Evolutionary conservation across 768 basidiomycete genomes (phyloP).

Genomic region (Termitomyces sp.): DNA sequence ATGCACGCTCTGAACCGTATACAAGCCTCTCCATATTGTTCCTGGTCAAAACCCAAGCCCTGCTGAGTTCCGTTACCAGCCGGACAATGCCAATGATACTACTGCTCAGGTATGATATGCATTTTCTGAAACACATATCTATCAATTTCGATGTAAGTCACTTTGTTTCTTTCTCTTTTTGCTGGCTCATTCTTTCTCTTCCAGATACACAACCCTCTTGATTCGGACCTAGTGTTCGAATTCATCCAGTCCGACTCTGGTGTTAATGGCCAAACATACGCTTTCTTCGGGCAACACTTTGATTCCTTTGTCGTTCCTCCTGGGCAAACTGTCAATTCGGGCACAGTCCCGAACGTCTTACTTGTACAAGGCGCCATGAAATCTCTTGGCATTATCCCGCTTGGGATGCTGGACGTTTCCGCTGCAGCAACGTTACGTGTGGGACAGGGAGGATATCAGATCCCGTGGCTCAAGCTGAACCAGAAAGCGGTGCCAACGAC

Average conservation of each 20-base stretch:
- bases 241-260: conserved; percentile 53
- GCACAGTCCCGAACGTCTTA: conserved; percentile 49
- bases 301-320: conserved; percentile 51
- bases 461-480: conserved; percentile 61
- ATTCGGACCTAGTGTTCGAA: conserved; percentile 50
- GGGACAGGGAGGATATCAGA: conserved; percentile 49
- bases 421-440: conserved; percentile 43
- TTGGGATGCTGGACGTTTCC: conserved; percentile 48
- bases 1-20: background rate
- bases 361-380: conserved; percentile 53
- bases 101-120: conserved; percentile 39
- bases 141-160: conserved; percentile 53
- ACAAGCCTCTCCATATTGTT: conserved; percentile 48
- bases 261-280: conserved; percentile 48
- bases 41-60: conserved; percentile 51
- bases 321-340: conserved; percentile 56
- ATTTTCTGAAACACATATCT: conserved; percentile 18
- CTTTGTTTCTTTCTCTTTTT: background rate
- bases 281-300: conserved; percentile 54
- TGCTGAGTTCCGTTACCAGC: conserved; percentile 66
- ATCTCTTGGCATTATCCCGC: conserved; percentile 54
- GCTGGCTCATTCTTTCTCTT: background rate
- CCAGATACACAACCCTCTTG: conserved; percentile 51
- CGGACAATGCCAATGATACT: conserved; percentile 61
- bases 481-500: conserved; percentile 49